phyloP scores from a whole-genome alignment of 1,284 basidiomycete species.

The Ustilago shanxiensis region DNA sequence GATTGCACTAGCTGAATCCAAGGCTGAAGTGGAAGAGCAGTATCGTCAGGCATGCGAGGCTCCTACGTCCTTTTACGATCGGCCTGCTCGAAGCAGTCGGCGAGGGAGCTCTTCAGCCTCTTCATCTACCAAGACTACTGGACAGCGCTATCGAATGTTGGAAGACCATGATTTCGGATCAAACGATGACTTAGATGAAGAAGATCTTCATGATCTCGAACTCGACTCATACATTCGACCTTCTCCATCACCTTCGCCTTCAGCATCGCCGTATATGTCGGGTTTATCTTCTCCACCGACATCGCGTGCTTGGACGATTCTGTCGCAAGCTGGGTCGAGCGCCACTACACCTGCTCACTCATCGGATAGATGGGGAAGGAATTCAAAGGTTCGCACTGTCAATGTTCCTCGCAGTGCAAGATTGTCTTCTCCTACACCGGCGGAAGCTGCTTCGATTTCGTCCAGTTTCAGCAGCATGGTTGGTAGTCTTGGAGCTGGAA shows the following conservation, averaged over 20 bases:
- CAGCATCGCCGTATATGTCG: conserved; percentile 42
- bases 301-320: conserved; percentile 64
- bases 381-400: conserved; percentile 62
- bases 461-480: conserved; percentile 18
- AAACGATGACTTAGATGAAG: conserved; percentile 20
- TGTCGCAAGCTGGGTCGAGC: conserved; percentile 42
- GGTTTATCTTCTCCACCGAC: conserved; percentile 34
- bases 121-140: conserved; percentile 4
- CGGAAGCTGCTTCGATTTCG: conserved; percentile 17
- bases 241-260: conserved; percentile 43
- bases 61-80: conserved; percentile 26
- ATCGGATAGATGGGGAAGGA: conserved; percentile 38
- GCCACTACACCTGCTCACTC: conserved; percentile 34
- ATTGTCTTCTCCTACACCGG: conserved; percentile 34
- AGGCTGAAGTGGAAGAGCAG: conserved; percentile 26
- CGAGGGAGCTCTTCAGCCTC: conserved; percentile 18
- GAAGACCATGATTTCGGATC: conserved; percentile 35
- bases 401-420: conserved; percentile 53
- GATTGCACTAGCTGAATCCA: conserved; percentile 55
- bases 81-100: conserved; percentile 2
- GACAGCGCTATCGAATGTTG: conserved; percentile 17
- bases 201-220: conserved; percentile 5
- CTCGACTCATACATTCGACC: conserved; percentile 15
- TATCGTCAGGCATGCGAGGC: conserved; percentile 13
- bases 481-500: background rate